Base-by-base conservation (phyloP, 768 basidiomycete genomes). In the Agrocybe praecox region DNA sequence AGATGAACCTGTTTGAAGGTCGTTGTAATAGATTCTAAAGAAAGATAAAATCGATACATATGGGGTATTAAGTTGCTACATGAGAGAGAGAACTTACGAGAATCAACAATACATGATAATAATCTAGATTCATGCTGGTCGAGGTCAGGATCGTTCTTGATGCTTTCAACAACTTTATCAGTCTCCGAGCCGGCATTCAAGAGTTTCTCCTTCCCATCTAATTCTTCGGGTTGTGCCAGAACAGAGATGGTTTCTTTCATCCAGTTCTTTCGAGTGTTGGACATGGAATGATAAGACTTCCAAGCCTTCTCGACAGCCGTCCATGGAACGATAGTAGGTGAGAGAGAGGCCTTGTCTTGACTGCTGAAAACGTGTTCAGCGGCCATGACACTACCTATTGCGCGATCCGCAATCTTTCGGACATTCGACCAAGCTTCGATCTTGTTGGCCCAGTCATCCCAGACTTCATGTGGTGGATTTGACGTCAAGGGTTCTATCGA, bases 1-100 rank as follows among this genome's bases (percentile, higher is more conserved):
- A 98, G 80, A 69, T 96, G 93, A 22, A 97, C 94, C 61, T 95
- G 89, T 50, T 78, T 79, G 70, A 96, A 97, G 0, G 90, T 86
- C 8, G 94, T 96, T 12, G 88, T 82, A 75, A 94, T 86, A 0
- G 89, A 77, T 23, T 71, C 91, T 92, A 56, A 5, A 46, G 45
- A n/a, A n/a, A n/a, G n/a, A n/a, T n/a, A n/a, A n/a, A n/a, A n/a
- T n/a, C n/a, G n/a, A n/a, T n/a, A n/a, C n/a, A n/a, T n/a, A n/a
- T n/a, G n/a, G n/a, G n/a, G n/a, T n/a, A n/a, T n/a, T n/a, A n/a
- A n/a, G n/a, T n/a, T n/a, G n/a, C n/a, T n/a, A n/a, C n/a, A n/a
- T n/a, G n/a, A 34, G 47, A 42, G 42, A 33, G 49, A 53, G n/a
- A 63, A 65, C 81, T 67, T 69, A 87, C 89, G 78, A 29, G 92